Percentiles rank a stretch among this genome's conserved stretches.
phyloP scores from a whole-genome alignment of 2,329 filamentous ascomycete genomes.

The Penicillium hordei region DNA sequence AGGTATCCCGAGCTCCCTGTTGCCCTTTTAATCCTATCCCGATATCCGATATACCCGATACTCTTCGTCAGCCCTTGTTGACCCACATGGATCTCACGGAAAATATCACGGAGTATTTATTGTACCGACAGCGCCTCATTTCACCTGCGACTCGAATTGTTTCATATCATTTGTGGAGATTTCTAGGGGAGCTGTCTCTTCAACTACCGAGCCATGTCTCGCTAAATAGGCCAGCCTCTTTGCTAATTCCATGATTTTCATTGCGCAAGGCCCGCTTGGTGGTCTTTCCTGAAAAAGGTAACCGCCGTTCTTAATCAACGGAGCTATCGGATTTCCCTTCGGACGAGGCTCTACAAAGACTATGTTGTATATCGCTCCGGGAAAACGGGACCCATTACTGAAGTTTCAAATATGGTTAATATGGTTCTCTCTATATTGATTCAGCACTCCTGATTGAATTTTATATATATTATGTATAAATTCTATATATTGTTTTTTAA shows the following conservation, averaged over 20 bases:
- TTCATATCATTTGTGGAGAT: slow-evolving; percentile 28
- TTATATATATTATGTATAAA: not conserved
- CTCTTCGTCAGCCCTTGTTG: not conserved
- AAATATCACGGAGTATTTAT: no score
- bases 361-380: not conserved
- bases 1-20: no score
- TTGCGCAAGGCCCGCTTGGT: slow-evolving; percentile 23
- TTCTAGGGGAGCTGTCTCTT: slow-evolving; percentile 15
- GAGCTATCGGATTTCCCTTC: slow-evolving; percentile 15
- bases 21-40: no score
- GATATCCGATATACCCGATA: not conserved
- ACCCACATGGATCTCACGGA: not conserved
- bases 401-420: not conserved
- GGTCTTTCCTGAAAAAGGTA: slow-evolving; percentile 16
- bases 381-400: not conserved
- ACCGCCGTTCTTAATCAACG: slow-evolving; percentile 7
- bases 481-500: not conserved
- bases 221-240: not conserved
- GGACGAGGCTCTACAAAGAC: slow-evolving; percentile 15
- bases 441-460: not conserved
- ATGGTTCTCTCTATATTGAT: not conserved
- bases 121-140: slow-evolving; percentile 10
- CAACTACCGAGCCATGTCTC: slow-evolving; percentile 14
- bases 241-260: not conserved
- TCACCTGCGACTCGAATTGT: slow-evolving; percentile 23